A percentile compares a stretch with the other conserved stretches of the same genome.
Evolutionary conservation across 2,329 filamentous ascomycete species (phyloP).

Genomic region (Cytospora chrysosperma): DNA sequence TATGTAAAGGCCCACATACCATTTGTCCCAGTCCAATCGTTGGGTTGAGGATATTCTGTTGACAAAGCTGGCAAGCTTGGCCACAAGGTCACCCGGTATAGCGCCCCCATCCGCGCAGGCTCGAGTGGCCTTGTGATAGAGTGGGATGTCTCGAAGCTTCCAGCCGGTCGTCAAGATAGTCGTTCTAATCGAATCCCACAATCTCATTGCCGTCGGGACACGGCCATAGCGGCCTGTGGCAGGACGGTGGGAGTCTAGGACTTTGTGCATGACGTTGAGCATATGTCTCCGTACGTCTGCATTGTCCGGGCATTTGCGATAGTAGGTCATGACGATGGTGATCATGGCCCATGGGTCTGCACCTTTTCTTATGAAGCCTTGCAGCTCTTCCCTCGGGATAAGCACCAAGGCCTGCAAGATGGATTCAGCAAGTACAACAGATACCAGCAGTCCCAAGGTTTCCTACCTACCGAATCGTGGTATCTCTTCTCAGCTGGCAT

Average conservation of each 20-base stretch:
- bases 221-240: background rate
- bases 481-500: background rate
- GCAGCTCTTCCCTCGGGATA: constrained; percentile 2
- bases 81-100: background rate
- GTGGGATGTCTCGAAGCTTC: background rate
- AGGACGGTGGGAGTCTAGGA: background rate
- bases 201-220: background rate
- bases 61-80: constrained; percentile 1
- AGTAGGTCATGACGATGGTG: background rate
- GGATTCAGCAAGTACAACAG: background rate
- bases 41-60: background rate
- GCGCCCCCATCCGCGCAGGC: background rate
- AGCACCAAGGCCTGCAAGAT: background rate
- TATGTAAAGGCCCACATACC: background rate
- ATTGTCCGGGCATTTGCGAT: background rate
- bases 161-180: background rate
- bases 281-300: background rate
- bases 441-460: background rate
- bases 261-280: background rate
- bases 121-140: constrained; percentile 6
- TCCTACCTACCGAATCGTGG: constrained; percentile 7
- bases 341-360: background rate
- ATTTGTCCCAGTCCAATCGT: background rate
- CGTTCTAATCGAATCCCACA: background rate
- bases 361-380: background rate